Evolutionary conservation across 805 yeast genomes (phyloP), one percentile per base, ranked within the genome.

Genomic region (Wickerhamomyces chaumierensis): DNA sequence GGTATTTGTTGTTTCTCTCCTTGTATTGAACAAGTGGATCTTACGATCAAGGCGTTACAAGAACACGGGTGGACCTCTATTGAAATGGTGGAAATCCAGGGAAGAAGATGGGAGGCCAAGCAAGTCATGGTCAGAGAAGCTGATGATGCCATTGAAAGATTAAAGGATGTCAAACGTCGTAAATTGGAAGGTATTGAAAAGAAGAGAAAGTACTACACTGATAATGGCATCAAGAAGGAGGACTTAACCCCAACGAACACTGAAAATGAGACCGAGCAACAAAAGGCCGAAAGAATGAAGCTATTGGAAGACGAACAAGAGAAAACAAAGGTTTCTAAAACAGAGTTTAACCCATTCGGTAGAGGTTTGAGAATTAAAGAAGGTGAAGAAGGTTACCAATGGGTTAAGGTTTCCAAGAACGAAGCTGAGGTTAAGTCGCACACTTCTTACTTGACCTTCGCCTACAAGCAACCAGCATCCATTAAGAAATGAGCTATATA

Each of bases 1-100:
- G 77, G 82, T 3, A 70, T 92, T 39, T 92, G 99, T 61, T 92
- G 98, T 60, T 92, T 92, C 55, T 84, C 95, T 31, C 99, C 99
- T 9, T 92, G 99, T 60, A 83, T 92, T 36, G 99, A 92, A 61
- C 99, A 92, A 62, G 98, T 92, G 3, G 81, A 81, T 41, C 80
- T 83, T 55, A 84, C 97, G 0, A 76, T 90, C 12, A 80, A 74
- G 46, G 80, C 83, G 0, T 62, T 92, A 41, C 78, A 80, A 47
- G 70, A 65, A 27, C 57, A 78, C 33, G 95, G 94, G 1, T 92
- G 96, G 95, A 69, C 73, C 5, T 70, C 74, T 15, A 77, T 92
- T 18, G 95, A 92, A 59, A 83, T 86, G 88, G 94, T 90, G 3
- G 97, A 90, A 55, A 78, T 87, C 36, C 79, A 81, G 33, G 85